Base-by-base conservation (phyloP, 1,284 basidiomycete species). In the Ganoderma resinaceum region DNA sequence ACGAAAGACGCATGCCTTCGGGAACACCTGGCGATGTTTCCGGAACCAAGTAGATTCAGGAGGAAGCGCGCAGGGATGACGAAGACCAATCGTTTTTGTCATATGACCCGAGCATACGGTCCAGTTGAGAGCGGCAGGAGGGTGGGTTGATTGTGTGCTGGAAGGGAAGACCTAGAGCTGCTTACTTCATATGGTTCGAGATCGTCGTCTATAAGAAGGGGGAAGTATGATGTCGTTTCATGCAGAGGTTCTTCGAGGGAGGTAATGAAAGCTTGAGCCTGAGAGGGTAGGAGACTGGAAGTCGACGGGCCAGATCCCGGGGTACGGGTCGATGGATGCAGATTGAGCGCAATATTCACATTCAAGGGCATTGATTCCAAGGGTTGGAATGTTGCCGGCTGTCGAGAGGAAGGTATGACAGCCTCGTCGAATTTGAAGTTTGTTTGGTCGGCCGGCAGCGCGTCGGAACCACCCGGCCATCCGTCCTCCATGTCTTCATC, bases 201-300 rank as follows among this genome's bases (percentile, higher is more conserved):
- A 72, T 72, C 71, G 71, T 70, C 71, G 67, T 63, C 67, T 23
- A 68, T 42, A 40, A 55, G 61, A 66, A 72, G 18, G 29, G 66
- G 66, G 35, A 66, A 49, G 49, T 58, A 57, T 61, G 65, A 62
- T 61, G 66, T 65, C 60, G 62, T 16, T 26, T 61, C 31, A 38
- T 62, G 62, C 18, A 61, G 59, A 62, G 60, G 29, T 26, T 58
- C 63, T 31, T 52, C 57, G 42, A 66, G n/a, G 52, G 26, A 26
- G 38, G 33, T 53, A 33, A 55, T 37, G 42, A 52, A 42, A 55
- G 23, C 61, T 40, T 58, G 53, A 62, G 18, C 43, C 52, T 66
- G 33, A 52, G 58, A 40, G 26, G 7, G 35, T 12, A 12, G 38
- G 49, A 61, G 37, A 61, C 29, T 40, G 37, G 59, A 12, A 66